A percentile compares a stretch with the other conserved stretches of the same genome.
phyloP scores from a whole-genome alignment of 331 rosid genomes.

The Phaseolus coccineus region DNA sequence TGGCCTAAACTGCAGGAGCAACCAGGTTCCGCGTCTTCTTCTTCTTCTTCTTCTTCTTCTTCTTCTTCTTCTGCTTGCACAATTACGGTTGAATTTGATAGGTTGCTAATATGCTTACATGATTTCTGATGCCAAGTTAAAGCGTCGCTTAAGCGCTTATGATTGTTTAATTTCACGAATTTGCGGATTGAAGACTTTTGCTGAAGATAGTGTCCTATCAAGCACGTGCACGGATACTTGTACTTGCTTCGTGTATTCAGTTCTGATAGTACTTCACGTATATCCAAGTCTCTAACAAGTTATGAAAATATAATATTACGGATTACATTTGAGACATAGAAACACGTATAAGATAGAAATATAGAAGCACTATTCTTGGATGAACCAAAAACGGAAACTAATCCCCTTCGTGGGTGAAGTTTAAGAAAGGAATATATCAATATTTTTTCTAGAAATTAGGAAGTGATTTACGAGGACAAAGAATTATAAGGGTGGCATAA shows the following conservation, averaged over 20 bases:
- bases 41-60: neutral
- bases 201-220: neutral
- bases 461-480: neutral
- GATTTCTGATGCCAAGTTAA: neutral
- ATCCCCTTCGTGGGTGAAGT: neutral
- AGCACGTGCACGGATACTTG: neutral
- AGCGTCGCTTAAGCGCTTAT: neutral
- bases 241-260: neutral
- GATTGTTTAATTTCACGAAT: neutral
- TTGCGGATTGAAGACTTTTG: neutral
- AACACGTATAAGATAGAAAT: neutral
- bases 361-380: neutral
- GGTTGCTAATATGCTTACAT: constrained; percentile 3
- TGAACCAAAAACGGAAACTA: neutral
- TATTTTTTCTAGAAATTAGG: neutral
- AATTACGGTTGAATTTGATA: neutral
- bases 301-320: neutral
- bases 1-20: constrained; percentile 93
- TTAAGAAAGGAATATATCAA: neutral
- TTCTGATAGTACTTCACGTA: neutral
- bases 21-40: constrained; percentile 60
- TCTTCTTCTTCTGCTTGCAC: neutral
- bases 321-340: neutral
- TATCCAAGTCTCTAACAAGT: neutral
- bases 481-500: too few species aligned